These are phyloP conservation scores for Kodamaea laetipori DNA, from an alignment of 805 yeast genomes.

Conservation along the genomic window DNA sequence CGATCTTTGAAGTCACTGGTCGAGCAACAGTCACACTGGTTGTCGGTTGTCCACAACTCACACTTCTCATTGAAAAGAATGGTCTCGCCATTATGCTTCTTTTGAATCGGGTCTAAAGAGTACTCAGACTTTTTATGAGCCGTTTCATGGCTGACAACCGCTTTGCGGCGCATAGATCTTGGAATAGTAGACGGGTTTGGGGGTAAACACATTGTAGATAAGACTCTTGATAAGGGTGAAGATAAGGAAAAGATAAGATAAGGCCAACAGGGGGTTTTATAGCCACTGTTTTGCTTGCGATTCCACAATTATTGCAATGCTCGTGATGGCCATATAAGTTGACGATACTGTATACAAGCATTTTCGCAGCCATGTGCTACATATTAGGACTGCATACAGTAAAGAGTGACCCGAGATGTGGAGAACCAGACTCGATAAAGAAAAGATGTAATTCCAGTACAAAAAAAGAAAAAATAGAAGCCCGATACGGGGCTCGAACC, in stretches of 20 bases:
- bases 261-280: conserved; percentile 5
- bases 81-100: conserved; percentile 11
- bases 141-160: conserved; percentile 10
- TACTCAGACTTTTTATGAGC: conserved; percentile 10
- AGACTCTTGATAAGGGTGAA: not conserved
- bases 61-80: conserved; percentile 10
- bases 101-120: conserved; percentile 8
- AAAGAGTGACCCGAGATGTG: not conserved
- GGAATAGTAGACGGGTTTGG: conserved; percentile 11
- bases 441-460: not conserved
- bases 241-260: conserved; percentile 8
- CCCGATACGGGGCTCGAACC: conserved; percentile 25
- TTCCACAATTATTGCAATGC: not conserved
- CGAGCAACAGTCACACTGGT: conserved; percentile 9
- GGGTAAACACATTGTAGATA: conserved; percentile 11
- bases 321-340: not conserved
- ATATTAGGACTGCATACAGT: not conserved
- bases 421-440: not conserved
- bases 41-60: conserved; percentile 12
- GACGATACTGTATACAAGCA: not conserved
- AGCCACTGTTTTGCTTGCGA: conserved; percentile 3
- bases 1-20: conserved; percentile 7
- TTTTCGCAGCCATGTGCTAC: conserved; percentile 6
- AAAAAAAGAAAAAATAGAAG: conserved; percentile 12
- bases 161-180: conserved; percentile 7